These are phyloP conservation scores for Corymbia citriodora DNA, from an alignment of 441 rosid genomes.

Conservation along the genomic window DNA sequence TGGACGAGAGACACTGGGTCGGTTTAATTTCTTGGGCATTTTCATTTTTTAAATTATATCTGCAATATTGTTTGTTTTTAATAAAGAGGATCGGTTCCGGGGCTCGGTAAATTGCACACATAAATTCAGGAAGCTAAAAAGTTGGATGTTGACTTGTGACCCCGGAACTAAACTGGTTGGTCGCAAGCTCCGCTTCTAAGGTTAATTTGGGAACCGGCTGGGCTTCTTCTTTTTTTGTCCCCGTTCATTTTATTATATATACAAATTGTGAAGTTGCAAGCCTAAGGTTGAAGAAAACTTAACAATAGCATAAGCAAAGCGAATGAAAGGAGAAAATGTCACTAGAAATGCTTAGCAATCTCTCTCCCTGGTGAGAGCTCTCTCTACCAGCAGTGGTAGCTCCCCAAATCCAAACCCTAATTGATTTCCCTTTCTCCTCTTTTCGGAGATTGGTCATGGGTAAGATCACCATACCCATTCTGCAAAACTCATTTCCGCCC, in stretches of 20 bases:
- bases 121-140: not conserved
- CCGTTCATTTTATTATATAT: not conserved
- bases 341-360: too few relatives aligned
- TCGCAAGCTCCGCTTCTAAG: not conserved
- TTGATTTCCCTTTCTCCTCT: too few relatives aligned
- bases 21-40: not conserved
- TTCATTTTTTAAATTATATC: not conserved
- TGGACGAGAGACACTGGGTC: not conserved
- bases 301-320: too few relatives aligned
- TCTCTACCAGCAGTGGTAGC: too few relatives aligned
- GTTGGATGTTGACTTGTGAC: not conserved
- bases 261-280: not conserved
- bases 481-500: too few relatives aligned
- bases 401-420: too few relatives aligned
- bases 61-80: not conserved
- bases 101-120: not conserved
- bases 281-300: too few relatives aligned
- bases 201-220: accelerated
- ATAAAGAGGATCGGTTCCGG: not conserved
- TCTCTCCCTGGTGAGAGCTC: too few relatives aligned
- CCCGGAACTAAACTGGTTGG: not conserved
- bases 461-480: too few relatives aligned
- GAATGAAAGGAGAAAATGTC: too few relatives aligned
- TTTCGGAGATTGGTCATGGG: too few relatives aligned
- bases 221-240: too few relatives aligned